Evolutionary conservation across 164 flowering plant species (phyloP), one percentile per base, ranked within the genome.

Genomic region (Macadamia integrifolia): DNA sequence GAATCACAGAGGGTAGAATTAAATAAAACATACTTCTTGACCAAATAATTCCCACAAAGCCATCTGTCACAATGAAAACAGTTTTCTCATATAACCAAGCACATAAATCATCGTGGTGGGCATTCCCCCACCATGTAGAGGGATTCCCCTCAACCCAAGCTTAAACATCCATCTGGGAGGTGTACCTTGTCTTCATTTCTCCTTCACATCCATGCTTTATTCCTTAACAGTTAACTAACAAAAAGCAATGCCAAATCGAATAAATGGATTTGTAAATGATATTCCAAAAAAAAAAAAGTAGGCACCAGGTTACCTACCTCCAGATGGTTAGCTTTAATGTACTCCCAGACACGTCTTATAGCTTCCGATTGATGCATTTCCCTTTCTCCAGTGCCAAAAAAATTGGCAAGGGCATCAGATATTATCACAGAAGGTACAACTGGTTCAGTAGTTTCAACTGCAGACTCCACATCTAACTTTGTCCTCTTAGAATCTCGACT

Each of bases 381-480:
- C 79, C 79, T 86, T 66, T 74, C 92, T 40, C 70, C 85, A 64
- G 84, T 75, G 48, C 96, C 97, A 61, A 93, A 83, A 78, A 91
- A 91, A 17, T 72, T 85, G 31, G 88, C 90, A 67, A 93, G 95
- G 35, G 83, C 85, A 69, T 87, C 93, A 79, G 98, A 91, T 67
- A 91, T 87, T 66, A 78, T 69, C 32, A 88, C 81, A 68, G 84
- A 64, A 55, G 88, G 73, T 15, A 74, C 17, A 77, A 69, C 73
- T 67, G 81, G 59, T 65, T 82, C 87, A 71, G 75, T 67, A 73
- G 31, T 73, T 73, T 82, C 78, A 76, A 79, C 69, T 42, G 69
- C 67, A 55, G 85, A 52, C 62, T 85, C 88, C 15, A 7, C 81
- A 11, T 79, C 90, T 60, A 72, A 82, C 78, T 87, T 89, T 52